Conservation (phyloP, 352 stramenopile species). For the Globisporangium nagaii region DNA sequence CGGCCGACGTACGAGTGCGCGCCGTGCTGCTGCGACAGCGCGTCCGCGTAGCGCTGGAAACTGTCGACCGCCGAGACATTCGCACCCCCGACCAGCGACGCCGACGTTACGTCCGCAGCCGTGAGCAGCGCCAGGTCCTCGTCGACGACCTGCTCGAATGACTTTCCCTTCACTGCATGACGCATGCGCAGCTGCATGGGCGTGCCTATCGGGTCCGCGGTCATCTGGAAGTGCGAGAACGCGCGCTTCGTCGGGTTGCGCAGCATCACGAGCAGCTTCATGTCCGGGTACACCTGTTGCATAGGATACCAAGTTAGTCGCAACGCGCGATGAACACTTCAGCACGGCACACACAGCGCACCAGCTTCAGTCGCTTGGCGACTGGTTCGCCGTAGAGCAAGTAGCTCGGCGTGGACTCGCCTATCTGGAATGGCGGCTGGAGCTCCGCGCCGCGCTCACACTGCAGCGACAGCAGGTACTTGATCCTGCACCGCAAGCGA, state of each 20-base stretch:
- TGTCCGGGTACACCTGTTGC: slow-evolving; percentile 35
- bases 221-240: slow-evolving; percentile 93
- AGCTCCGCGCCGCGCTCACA: slow-evolving; percentile 20
- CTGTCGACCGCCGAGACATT: slow-evolving; percentile 14
- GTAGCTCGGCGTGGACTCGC: slow-evolving; percentile 83
- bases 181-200: slow-evolving; percentile 76
- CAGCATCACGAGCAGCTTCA: slow-evolving; percentile 89
- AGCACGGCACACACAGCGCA: slow-evolving; percentile 79
- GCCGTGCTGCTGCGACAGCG: slow-evolving; percentile 41
- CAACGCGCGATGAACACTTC: slow-evolving; percentile 76
- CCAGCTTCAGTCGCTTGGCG: slow-evolving; percentile 32
- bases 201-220: slow-evolving; percentile 74
- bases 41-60: slow-evolving; percentile 43
- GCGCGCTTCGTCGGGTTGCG: slow-evolving; percentile 90
- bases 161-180: slow-evolving; percentile 66
- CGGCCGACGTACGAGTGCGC: slow-evolving; percentile 83
- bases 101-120: slow-evolving; percentile 10
- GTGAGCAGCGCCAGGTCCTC: slow-evolving; percentile 80
- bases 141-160: slow-evolving; percentile 84
- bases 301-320: neutral
- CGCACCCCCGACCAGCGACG: slow-evolving; percentile 14
- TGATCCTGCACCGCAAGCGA: slow-evolving; percentile 19
- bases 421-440: slow-evolving; percentile 75
- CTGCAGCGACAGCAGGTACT: slow-evolving; percentile 50
- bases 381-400: slow-evolving; percentile 55